Conservation (phyloP, 1,284 basidiomycete genomes). For the Phaffia rhodozyma region DNA sequence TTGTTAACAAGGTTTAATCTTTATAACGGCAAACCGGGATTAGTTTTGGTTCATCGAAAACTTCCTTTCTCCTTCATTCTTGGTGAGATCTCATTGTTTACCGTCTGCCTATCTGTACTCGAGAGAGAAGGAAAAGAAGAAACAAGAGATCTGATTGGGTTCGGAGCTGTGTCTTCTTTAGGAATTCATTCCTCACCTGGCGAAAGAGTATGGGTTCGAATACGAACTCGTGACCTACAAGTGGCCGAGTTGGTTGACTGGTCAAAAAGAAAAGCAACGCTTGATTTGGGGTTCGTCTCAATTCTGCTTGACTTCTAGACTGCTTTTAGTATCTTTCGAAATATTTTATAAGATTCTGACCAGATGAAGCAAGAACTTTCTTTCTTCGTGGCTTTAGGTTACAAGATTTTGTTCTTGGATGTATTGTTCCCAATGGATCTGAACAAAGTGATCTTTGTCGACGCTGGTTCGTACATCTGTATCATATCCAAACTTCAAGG, state of each 20-base stretch:
- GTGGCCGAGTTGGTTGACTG: conserved; percentile 96
- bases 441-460: conserved; percentile 96
- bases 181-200: conserved; percentile 91
- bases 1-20: too few species aligned
- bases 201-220: conserved; percentile 78
- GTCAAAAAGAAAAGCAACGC: conserved; percentile 91
- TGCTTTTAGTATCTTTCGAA: not conserved
- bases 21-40: too few species aligned
- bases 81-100: conserved; percentile 43
- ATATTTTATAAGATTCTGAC: not conserved
- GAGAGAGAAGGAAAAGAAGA: too few species aligned
- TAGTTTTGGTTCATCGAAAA: conserved; percentile 98
- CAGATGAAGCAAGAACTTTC: conserved; percentile 2
- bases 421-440: conserved; percentile 97
- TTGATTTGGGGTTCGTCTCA: conserved; percentile 70
- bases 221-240: conserved; percentile 94
- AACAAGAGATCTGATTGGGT: not conserved
- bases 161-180: conserved; percentile 27
- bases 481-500: not conserved
- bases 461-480: conserved; percentile 44
- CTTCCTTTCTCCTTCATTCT: conserved; percentile 93
- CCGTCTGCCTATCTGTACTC: too few species aligned
- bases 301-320: conserved; percentile 11
- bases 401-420: conserved; percentile 97
- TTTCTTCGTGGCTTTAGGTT: conserved; percentile 32